Conservation (phyloP, 2,329 filamentous ascomycete species). For the Dactylellina cionopaga region DNA sequence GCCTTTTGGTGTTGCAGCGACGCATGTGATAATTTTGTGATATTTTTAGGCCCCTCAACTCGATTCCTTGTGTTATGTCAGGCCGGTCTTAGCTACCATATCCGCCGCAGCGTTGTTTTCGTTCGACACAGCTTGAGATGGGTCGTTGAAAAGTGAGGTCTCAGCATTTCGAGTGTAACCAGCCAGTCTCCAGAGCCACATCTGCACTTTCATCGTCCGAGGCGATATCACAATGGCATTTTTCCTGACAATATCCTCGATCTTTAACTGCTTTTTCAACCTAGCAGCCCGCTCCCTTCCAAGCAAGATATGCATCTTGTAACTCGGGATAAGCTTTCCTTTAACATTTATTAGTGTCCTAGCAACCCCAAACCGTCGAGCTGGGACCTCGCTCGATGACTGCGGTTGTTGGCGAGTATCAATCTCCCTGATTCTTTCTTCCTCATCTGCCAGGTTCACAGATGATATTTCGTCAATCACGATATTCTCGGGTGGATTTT, state of each 20-base stretch:
- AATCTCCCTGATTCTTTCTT: no score
- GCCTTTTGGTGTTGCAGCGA: constrained; percentile 27
- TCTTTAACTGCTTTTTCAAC: constrained; percentile 52
- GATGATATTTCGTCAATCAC: neutral
- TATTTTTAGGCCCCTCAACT: neutral
- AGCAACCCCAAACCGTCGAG: constrained; percentile 1
- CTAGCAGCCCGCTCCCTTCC: constrained; percentile 46
- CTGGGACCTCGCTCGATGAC: neutral
- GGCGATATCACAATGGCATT: constrained; percentile 49
- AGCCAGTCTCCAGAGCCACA: constrained; percentile 55
- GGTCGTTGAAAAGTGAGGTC: constrained; percentile 20
- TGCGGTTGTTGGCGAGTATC: neutral
- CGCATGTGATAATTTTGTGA: constrained; percentile 36
- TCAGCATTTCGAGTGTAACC: constrained; percentile 47
- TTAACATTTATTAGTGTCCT: constrained; percentile 45
- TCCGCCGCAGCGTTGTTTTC: no score
- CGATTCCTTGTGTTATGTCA: no score
- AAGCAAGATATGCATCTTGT: constrained; percentile 54
- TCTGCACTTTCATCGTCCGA: constrained; percentile 51
- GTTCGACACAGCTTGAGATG: neutral
- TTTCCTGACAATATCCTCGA: constrained; percentile 46
- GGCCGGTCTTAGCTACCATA: no score
- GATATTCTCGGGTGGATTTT: neutral
- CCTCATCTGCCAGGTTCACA: neutral
- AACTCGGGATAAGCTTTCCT: constrained; percentile 52